Conservation (phyloP, 2,329 filamentous ascomycete genomes). For the Ophiocordyceps camponoti-rufipedis region DNA sequence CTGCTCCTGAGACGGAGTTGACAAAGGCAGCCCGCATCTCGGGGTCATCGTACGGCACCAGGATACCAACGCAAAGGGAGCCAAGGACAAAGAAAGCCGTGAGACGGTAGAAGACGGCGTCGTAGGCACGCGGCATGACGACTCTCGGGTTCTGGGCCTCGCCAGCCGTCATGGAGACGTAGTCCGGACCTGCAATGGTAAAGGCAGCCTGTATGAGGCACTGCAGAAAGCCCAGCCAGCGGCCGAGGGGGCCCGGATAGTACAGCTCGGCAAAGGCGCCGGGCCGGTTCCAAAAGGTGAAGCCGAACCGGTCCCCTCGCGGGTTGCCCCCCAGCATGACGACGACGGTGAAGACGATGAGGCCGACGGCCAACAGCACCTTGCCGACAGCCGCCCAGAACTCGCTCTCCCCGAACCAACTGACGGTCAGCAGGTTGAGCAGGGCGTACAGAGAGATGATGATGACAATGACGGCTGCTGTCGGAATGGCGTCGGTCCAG, state of each 20-base stretch:
- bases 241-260: conserved; percentile 45
- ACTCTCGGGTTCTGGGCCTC: conserved; percentile 53
- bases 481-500: conserved; percentile 42
- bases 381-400: conserved; percentile 60
- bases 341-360: conserved; percentile 64
- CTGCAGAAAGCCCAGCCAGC: conserved; percentile 57
- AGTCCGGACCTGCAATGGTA: conserved; percentile 49
- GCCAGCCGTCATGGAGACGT: conserved; percentile 49
- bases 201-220: conserved; percentile 57
- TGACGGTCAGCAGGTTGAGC: conserved; percentile 56
- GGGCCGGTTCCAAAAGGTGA: conserved; percentile 46
- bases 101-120: conserved; percentile 63
- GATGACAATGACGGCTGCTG: conserved; percentile 42
- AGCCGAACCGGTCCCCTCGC: conserved; percentile 50
- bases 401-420: conserved; percentile 61
- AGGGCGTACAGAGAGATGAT: conserved; percentile 23
- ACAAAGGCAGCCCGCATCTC: conserved; percentile 42
- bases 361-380: conserved; percentile 50
- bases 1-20: conserved; percentile 42
- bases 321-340: conserved; percentile 75
- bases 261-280: conserved; percentile 54
- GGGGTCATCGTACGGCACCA: conserved; percentile 50
- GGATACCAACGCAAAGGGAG: conserved; percentile 51
- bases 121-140: conserved; percentile 56
- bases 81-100: conserved; percentile 61